Conservation (phyloP, 805 yeast species). For the Tetrapisispora iriomotensis region DNA sequence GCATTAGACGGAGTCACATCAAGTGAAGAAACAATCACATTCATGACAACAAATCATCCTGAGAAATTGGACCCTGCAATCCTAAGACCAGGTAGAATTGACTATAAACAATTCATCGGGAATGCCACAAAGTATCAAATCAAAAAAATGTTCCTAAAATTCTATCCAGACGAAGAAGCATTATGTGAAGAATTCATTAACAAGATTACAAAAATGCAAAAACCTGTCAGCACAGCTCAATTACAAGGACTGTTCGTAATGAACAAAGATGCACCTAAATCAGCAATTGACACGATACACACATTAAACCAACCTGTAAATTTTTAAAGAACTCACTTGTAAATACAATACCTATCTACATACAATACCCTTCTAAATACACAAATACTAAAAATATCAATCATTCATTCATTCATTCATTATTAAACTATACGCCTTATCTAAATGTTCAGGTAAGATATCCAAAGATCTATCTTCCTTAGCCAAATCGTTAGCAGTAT, state of each 20-base stretch:
- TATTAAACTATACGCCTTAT: constrained; percentile 1
- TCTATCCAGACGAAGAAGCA: constrained; percentile 56
- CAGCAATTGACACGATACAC: constrained; percentile 58
- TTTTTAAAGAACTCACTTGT: constrained; percentile 13
- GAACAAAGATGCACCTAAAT: constrained; percentile 72
- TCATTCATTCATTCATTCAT: not conserved
- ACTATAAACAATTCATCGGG: constrained; percentile 68
- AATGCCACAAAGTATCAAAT: constrained; percentile 84
- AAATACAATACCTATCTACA: not conserved
- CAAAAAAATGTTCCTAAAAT: constrained; percentile 73
- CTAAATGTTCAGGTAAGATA: constrained; percentile 1
- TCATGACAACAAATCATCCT: constrained; percentile 98
- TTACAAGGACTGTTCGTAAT: constrained; percentile 91
- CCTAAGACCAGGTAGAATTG: constrained; percentile 90
- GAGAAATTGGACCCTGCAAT: constrained; percentile 89
- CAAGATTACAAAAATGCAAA: constrained; percentile 32
- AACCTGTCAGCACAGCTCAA: constrained; percentile 81
- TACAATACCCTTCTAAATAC: not conserved
- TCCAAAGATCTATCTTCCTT: constrained; percentile 2
- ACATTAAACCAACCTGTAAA: constrained; percentile 23
- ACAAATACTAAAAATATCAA: not conserved
- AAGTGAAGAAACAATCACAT: constrained; percentile 91
- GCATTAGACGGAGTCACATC: constrained; percentile 97
- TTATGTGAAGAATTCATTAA: constrained; percentile 43
- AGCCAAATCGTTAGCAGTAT: constrained; percentile 2